Evolutionary conservation across 208 protist species (phyloP).

Genomic region (Balamuthia mandrillaris): DNA sequence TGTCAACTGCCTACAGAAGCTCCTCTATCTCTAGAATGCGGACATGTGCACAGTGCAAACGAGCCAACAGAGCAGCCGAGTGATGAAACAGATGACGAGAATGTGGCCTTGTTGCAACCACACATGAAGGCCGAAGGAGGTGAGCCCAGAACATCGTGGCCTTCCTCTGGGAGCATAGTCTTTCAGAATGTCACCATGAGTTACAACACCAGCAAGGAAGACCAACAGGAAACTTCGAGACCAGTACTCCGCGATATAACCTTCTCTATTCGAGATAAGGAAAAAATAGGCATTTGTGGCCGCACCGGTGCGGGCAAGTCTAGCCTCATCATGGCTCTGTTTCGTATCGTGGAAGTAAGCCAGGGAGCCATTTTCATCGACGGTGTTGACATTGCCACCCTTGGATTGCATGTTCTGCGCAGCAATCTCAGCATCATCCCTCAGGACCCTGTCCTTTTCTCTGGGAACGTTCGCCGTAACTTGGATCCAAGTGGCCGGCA

Average conservation of each 20-base stretch:
- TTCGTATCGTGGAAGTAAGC: conserved; percentile 64
- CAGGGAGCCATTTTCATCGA: conserved; percentile 61
- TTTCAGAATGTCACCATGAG: too few relatives aligned
- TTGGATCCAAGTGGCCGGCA: too few relatives aligned
- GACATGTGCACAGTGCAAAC: too few relatives aligned
- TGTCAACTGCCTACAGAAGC: conserved; percentile 27
- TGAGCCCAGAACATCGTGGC: too few relatives aligned
- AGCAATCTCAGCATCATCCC: conserved; percentile 48
- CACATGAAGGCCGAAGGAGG: too few relatives aligned
- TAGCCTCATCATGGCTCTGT: not conserved
- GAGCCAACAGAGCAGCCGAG: too few relatives aligned
- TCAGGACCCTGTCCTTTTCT: conserved; percentile 54
- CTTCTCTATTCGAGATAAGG: not conserved
- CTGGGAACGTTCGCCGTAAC: conserved; percentile 50
- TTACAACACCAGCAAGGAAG: too few relatives aligned
- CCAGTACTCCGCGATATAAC: too few relatives aligned
- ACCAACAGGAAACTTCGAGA: too few relatives aligned
- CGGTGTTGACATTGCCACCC: conserved; percentile 52
- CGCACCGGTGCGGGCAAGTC: not conserved
- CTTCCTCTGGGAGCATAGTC: too few relatives aligned
- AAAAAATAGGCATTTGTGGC: conserved; percentile 54
- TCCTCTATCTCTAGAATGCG: not conserved
- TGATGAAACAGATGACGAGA: too few relatives aligned
- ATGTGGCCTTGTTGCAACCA: too few relatives aligned
- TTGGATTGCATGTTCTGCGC: conserved; percentile 49